Base-by-base conservation (phyloP, 2,329 filamentous ascomycete genomes). In the Aspergillus sp. region DNA sequence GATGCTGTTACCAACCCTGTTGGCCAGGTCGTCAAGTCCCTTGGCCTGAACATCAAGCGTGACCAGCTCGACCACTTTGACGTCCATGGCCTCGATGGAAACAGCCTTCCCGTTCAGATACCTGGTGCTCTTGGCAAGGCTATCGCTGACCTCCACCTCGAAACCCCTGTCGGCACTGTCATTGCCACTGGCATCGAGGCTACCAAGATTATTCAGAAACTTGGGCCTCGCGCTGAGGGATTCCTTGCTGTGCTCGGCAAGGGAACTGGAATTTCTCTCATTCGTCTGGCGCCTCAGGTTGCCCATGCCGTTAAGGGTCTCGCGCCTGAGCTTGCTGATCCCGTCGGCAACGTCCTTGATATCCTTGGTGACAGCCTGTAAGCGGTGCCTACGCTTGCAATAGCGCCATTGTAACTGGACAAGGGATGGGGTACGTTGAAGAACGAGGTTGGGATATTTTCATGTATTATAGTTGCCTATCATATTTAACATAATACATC, bases 1-100 rank as follows among this genome's bases (percentile, higher is more conserved):
- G 59, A 65, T 33, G 46, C 53, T 34, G 54, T 71, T 40, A 67
- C 61, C 51, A 58, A 59, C 50, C 64, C 71, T 37, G 58, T 70
- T 27, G 70, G 71, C 17, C 37, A 58, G 17, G 54, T 73, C 44
- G 57, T 73, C 52, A 52, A 64, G 50, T 58, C 59, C 4, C 42
- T 63, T 20, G 63, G 66, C 37, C 37, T 61, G 22, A 47, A 47
- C 42, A 27, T 66, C 45, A 58, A 62, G 27, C 64, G 61, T 27
- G 51, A 45, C 22, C 55, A 22, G 13, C 8, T 9, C 9, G 24
- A 42, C 22, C 24, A 30, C 20, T 34, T 51, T 19, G 17, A 52
- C 12, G 22, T 58, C 19, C 24, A 17, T 3, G 51, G 46, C 19
- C 37, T 46, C 4, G 20, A 44, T 30, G 39, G 40, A 22, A 9